Percentiles rank a stretch among this genome's conserved stretches.
These are phyloP conservation scores for Kluyveromyces aestuarii DNA, from an alignment of 805 yeast species.

Conservation along the genomic window DNA sequence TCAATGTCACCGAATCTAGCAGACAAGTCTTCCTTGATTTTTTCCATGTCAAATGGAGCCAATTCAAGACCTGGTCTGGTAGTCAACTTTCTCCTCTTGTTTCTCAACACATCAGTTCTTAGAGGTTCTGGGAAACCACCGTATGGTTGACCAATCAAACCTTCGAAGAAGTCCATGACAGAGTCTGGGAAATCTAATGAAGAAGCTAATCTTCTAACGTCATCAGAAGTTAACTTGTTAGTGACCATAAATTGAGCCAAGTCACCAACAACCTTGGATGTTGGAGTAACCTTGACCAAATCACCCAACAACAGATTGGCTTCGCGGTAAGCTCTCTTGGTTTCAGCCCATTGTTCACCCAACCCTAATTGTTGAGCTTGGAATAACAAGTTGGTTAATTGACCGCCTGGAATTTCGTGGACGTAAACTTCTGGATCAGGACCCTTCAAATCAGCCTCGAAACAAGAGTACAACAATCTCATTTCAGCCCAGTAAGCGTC, in stretches of 20 bases:
- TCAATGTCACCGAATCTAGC: slow-evolving; percentile 71
- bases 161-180: slow-evolving; percentile 96
- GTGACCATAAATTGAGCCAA: slow-evolving; percentile 99
- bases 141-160: slow-evolving; percentile 97
- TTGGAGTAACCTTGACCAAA: slow-evolving; percentile 96
- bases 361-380: slow-evolving; percentile 99
- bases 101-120: slow-evolving; percentile 81
- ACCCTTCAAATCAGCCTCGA: slow-evolving; percentile 97
- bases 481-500: slow-evolving; percentile 99
- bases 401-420: slow-evolving; percentile 99
- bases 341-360: slow-evolving; percentile 93
- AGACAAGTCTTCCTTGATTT: slow-evolving; percentile 62
- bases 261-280: slow-evolving; percentile 99
- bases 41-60: slow-evolving; percentile 71
- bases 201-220: slow-evolving; percentile 77
- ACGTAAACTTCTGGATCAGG: slow-evolving; percentile 99
- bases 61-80: slow-evolving; percentile 88
- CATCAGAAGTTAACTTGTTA: slow-evolving; percentile 78
- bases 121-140: slow-evolving; percentile 99
- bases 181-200: slow-evolving; percentile 98
- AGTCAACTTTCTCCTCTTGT: slow-evolving; percentile 85
- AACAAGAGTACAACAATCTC: slow-evolving; percentile 92
- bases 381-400: slow-evolving; percentile 93
- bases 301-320: slow-evolving; percentile 93
- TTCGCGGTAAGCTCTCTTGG: slow-evolving; percentile 86